Conservation (phyloP, 805 yeast genomes). For the Blastobotrys americana region DNA sequence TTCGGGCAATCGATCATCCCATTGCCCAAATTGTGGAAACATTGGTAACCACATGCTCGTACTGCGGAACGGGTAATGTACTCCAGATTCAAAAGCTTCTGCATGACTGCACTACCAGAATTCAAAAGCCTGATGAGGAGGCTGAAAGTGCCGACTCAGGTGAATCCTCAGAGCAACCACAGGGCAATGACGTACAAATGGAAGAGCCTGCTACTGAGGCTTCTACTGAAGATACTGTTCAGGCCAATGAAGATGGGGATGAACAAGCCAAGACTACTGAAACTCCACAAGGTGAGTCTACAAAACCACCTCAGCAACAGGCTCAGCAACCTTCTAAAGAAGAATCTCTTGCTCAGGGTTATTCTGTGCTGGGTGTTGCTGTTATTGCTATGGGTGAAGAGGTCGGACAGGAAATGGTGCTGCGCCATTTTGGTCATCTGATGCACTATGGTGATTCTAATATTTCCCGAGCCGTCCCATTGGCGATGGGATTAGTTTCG, state of each 20-base stretch:
- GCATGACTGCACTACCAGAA: slow-evolving; percentile 68
- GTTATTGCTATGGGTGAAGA: slow-evolving; percentile 96
- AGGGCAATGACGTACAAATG: background rate
- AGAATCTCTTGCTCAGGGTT: slow-evolving; percentile 64
- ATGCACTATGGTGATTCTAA: slow-evolving; percentile 95
- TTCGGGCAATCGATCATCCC: slow-evolving; percentile 93
- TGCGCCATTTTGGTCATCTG: slow-evolving; percentile 93
- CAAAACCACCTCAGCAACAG: slow-evolving; percentile 21
- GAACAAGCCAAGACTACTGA: slow-evolving; percentile 20
- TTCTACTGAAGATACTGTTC: slow-evolving; percentile 26
- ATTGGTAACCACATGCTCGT: slow-evolving; percentile 85
- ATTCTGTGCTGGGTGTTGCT: slow-evolving; percentile 92
- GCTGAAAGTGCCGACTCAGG: slow-evolving; percentile 26
- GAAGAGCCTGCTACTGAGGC: slow-evolving; percentile 21
- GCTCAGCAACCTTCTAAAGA: slow-evolving; percentile 32
- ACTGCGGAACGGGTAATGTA: slow-evolving; percentile 97
- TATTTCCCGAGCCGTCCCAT: slow-evolving; percentile 88
- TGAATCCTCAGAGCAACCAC: slow-evolving; percentile 2
- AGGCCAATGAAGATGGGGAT: slow-evolving; percentile 16
- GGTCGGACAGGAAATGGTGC: slow-evolving; percentile 93
- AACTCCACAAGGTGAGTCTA: slow-evolving; percentile 15
- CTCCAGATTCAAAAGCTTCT: slow-evolving; percentile 85
- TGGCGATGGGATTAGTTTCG: slow-evolving; percentile 95
- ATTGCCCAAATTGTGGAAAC: slow-evolving; percentile 83
- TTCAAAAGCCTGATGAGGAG: slow-evolving; percentile 43